phyloP scores from a whole-genome alignment of 2,329 filamentous ascomycete genomes.

The Epicoccum nigrum region DNA sequence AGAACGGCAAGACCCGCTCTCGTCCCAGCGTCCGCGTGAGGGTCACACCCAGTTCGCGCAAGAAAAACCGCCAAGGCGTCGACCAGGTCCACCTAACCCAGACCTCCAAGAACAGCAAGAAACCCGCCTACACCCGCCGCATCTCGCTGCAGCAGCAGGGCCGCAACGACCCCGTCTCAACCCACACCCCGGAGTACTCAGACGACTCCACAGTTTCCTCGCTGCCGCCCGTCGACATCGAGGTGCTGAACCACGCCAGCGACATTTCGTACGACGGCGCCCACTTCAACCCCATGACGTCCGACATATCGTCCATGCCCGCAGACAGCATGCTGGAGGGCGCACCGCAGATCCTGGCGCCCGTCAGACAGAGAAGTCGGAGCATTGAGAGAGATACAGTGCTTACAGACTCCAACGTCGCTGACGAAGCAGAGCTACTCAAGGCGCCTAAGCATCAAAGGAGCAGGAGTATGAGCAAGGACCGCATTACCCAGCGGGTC shows the following conservation, averaged over 20 bases:
- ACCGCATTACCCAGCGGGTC: constrained; percentile 71
- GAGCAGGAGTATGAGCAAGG: constrained; percentile 69
- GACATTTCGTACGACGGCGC: constrained; percentile 69
- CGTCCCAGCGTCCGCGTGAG: constrained; percentile 82
- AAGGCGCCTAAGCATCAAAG: constrained; percentile 64
- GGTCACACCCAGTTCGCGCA: constrained; percentile 73
- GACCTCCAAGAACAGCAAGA: constrained; percentile 70
- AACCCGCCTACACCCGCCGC: constrained; percentile 70
- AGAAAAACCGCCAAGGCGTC: constrained; percentile 60
- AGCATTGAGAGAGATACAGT: constrained; percentile 54
- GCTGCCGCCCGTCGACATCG: constrained; percentile 80
- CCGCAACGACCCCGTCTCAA: constrained; percentile 42
- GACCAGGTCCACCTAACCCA: constrained; percentile 89
- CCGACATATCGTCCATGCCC: constrained; percentile 85
- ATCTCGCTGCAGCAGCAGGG: constrained; percentile 65
- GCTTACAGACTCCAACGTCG: constrained; percentile 27
- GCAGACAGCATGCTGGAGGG: constrained; percentile 73
- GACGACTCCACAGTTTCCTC: constrained; percentile 79
- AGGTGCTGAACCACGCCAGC: constrained; percentile 76
- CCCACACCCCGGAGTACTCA: constrained; percentile 62
- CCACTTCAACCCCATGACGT: constrained; percentile 70
- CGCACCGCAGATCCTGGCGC: constrained; percentile 52
- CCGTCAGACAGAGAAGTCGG: constrained; percentile 57
- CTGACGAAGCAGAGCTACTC: constrained; percentile 44
- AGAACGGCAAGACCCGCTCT: constrained; percentile 64